Evolutionary conservation across 2,329 filamentous ascomycete genomes (phyloP), one percentile per base, ranked within the genome.

Genomic region (Colletotrichum higginsianum): DNA sequence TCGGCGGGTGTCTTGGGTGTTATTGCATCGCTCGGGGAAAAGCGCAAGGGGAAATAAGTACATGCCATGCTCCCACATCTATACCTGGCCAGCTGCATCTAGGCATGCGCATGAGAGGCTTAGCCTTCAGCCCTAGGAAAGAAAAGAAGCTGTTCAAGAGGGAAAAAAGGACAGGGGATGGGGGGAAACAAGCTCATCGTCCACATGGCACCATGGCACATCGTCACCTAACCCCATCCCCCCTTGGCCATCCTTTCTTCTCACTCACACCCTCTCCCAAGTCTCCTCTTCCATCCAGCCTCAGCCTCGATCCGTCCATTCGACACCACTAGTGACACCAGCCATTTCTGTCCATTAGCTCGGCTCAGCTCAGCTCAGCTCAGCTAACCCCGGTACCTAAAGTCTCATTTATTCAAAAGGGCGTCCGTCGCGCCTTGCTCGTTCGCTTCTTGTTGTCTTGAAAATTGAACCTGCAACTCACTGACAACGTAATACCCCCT

Each of bases 71-170:
- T 61, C 26, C 6, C 30, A 18, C n/a, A 30, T 9, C 30, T 21
- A 30, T n/a, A 35, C 57, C 35, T 26, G 35, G 30, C 30, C 4
- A 52, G 46, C 47, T 52, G 30, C 30, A 35, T 35, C 30, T 9
- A 35, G 30, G 30, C 30, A 35, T 9, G 47, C 38, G 30, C 47
- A n/a, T 44, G 21, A 21, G 47, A 2, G 50, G 56, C 67, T 61
- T 63, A 40, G 67, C 63, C 67, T 56, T 71, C 67, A 71, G 67
- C 67, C 63, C 63, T 70, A 49, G 52, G 61, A 16, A 9, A 26
- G 21, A 18, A 38, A n/a, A n/a, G 38, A 26, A 52, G 9, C n/a
- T 18, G 38, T 30, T 18, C 42, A 13, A 49, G n/a, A 26, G 23
- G 35, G 26, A n/a, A 12, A 44, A 8, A 44, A 8, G 26, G 49